Evolutionary conservation across 2,329 filamentous ascomycete species (phyloP).

Genomic region (Dothideomycetes sp.): DNA sequence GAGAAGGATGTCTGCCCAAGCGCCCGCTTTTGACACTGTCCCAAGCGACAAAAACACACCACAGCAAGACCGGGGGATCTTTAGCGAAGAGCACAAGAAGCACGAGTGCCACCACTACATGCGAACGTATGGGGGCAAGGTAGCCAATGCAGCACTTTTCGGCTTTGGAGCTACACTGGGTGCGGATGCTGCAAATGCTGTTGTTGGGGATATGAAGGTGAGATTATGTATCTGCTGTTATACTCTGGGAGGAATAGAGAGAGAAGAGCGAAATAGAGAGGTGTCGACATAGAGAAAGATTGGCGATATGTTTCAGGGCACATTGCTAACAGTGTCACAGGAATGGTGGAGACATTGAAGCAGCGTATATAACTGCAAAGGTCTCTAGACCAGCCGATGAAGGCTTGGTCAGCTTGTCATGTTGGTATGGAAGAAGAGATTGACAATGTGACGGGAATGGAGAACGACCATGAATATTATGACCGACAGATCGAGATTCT

Average conservation of each 20-base stretch:
- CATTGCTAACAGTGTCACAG: too few relatives aligned
- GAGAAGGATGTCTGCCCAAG: constrained; percentile 17
- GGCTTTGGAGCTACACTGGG: constrained; percentile 19
- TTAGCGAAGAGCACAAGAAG: constrained; percentile 17
- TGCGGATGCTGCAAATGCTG: constrained; percentile 18
- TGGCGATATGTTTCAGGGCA: too few relatives aligned
- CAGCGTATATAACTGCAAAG: too few relatives aligned
- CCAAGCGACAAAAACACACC: constrained; percentile 18
- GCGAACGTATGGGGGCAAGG: constrained; percentile 19
- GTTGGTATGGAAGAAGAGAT: too few relatives aligned
- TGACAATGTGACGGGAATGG: too few relatives aligned
- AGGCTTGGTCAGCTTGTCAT: too few relatives aligned
- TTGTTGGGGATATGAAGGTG: constrained; percentile 19
- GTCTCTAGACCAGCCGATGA: too few relatives aligned
- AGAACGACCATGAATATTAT: too few relatives aligned
- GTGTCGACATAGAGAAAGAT: background rate
- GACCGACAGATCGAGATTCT: too few relatives aligned
- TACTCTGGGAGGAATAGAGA: background rate
- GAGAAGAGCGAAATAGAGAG: background rate
- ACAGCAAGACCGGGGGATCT: constrained; percentile 16
- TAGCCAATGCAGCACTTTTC: constrained; percentile 14
- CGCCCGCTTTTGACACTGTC: constrained; percentile 11
- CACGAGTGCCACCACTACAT: constrained; percentile 20
- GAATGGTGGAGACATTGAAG: constrained; percentile 11
- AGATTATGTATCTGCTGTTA: background rate